Evolutionary conservation across 2,329 filamentous ascomycete species (phyloP), one percentile per base, ranked within the genome.

Genomic region (Pseudogymnoascus destructans): DNA sequence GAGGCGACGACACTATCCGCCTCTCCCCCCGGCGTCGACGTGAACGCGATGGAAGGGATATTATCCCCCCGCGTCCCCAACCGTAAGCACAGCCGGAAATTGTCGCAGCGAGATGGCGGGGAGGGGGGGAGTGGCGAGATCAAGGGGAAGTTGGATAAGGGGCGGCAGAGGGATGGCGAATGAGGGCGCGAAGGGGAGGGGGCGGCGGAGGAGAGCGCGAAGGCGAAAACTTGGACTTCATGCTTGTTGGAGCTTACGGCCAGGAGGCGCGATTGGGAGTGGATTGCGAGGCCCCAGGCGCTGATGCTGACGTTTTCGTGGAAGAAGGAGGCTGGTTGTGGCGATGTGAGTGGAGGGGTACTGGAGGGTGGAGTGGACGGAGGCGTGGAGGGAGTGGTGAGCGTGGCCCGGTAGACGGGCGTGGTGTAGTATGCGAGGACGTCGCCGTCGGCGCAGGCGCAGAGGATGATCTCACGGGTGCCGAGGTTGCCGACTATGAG

Each of bases 241-340:
- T 75, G 74, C 0, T 77, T 79, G 68, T 98, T 98, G 0, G 87
- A 84, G 64, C 87, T 88, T 36, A 95, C 85, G 0, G 92, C 93
- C 62, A 98, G 86, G 61, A 96, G 74, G 0, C 91, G 82, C n/a
- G 88, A 89, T 62, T 84, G 74, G 61, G 81, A 78, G 69, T 97
- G 92, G 9, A 95, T 78, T 6, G 89, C 86, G 54, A 95, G 72
- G 0, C 92, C 93, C 93, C 93, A 98, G 2, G 91, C 92, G 60
- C 88, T 92, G 21, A 72, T 73, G 1, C 81, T 80, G 2, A 95
- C 89, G 67, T 87, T 90, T 35, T 86, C 80, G 60, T 82, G 80
- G 59, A 95, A 87, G 66, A 95, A 87, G 13, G 40, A 21, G 2
- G 40, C n/a, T 46, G 40, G 40, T 46, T 46, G 40, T 42, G 17